Percentiles rank a stretch among this genome's conserved stretches.
phyloP scores from a whole-genome alignment of 176 grass and related monocot species.

The Triticum monococcum region DNA sequence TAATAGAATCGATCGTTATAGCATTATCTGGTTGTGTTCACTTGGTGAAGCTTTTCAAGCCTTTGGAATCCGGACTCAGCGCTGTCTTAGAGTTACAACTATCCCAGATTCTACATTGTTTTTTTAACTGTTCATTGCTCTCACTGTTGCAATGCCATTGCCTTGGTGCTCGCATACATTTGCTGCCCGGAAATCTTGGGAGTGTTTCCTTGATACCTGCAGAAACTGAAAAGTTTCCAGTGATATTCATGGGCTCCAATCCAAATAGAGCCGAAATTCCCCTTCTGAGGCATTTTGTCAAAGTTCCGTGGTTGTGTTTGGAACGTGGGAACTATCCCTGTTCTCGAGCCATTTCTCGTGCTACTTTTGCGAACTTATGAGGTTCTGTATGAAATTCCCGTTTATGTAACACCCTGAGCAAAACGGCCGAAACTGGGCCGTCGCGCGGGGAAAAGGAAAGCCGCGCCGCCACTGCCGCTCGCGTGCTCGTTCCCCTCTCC shows the following conservation, averaged over 20 bases:
- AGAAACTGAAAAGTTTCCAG: neutral
- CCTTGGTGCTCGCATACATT: neutral
- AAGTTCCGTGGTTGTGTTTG: neutral
- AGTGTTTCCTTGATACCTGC: neutral
- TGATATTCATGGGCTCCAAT: neutral
- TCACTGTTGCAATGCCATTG: neutral
- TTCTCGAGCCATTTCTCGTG: neutral
- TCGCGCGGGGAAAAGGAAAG: neutral
- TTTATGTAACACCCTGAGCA: neutral
- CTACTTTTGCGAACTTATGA: neutral
- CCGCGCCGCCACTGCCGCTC: neutral
- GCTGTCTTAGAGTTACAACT: neutral
- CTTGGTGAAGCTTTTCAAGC: neutral
- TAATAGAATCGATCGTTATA: slow-evolving; percentile 35
- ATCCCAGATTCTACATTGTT: neutral
- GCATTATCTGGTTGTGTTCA: slow-evolving; percentile 11
- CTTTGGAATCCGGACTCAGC: neutral
- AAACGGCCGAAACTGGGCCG: neutral
- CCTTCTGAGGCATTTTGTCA: neutral
- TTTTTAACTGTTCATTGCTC: neutral
- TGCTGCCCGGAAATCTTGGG: neutral
- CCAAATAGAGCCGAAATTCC: neutral
- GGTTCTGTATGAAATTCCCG: neutral
- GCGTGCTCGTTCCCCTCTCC: neutral
- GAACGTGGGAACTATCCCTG: neutral